phyloP scores from a whole-genome alignment of 2,329 filamentous ascomycete genomes.

The Didymosphaeria variabile region DNA sequence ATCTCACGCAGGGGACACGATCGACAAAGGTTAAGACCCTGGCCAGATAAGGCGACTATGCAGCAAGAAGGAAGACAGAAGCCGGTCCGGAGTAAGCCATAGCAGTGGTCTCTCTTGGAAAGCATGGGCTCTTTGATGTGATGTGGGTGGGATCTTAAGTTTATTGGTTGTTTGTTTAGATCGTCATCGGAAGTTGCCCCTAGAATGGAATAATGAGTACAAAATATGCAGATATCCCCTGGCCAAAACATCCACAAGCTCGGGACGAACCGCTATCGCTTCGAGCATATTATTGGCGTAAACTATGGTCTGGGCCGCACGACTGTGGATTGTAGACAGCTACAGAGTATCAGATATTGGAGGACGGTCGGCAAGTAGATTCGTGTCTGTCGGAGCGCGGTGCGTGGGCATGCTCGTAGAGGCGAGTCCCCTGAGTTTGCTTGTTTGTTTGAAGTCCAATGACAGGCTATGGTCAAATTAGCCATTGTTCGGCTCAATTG shows the following conservation, averaged over 20 bases:
- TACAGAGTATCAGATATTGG: slow-evolving; percentile 4
- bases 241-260: slow-evolving; percentile 21
- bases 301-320: slow-evolving; percentile 5
- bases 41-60: slow-evolving; percentile 30
- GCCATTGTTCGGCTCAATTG: slow-evolving; percentile 16
- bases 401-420: not conserved
- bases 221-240: slow-evolving; percentile 25
- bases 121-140: slow-evolving; percentile 20
- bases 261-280: slow-evolving; percentile 36
- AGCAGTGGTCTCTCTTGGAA: slow-evolving; percentile 17
- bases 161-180: slow-evolving; percentile 26
- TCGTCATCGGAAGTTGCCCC: slow-evolving; percentile 26
- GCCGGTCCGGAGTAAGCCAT: slow-evolving; percentile 25
- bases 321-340: not conserved
- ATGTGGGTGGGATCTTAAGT: slow-evolving; percentile 17
- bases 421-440: not conserved
- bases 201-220: slow-evolving; percentile 24
- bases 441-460: slow-evolving; percentile 15
- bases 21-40: slow-evolving; percentile 29
- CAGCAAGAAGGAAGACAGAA: slow-evolving; percentile 21
- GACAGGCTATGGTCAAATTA: slow-evolving; percentile 30
- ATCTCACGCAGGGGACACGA: slow-evolving; percentile 28
- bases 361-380: slow-evolving; percentile 8
- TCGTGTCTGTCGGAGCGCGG: not conserved
- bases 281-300: slow-evolving; percentile 11